Conservation (phyloP, 2,329 filamentous ascomycete genomes). For the Dryadomyces quercus-mongolicae region DNA sequence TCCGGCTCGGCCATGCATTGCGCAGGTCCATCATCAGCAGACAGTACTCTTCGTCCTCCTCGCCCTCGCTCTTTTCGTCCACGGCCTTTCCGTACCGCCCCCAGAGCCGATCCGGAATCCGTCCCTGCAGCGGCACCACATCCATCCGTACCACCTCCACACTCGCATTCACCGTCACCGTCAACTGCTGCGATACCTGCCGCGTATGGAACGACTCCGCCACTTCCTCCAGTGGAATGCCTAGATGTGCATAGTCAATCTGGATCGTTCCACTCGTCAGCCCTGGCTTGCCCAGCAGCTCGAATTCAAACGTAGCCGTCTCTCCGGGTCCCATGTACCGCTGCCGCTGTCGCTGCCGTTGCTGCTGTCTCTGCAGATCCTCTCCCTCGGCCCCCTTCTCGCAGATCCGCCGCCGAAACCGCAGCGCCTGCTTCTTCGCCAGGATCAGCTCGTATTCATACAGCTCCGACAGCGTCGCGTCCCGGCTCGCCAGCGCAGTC, state of each 20-base stretch:
- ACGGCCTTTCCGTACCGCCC: slow-evolving; percentile 14
- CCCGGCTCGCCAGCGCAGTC: slow-evolving; percentile 60
- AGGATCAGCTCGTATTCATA: slow-evolving; percentile 80
- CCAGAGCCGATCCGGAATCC: slow-evolving; percentile 53
- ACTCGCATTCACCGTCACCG: slow-evolving; percentile 84
- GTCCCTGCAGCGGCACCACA: slow-evolving; percentile 57
- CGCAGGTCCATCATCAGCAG: slow-evolving; percentile 72
- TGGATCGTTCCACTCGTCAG: slow-evolving; percentile 69
- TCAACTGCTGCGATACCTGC: slow-evolving; percentile 68
- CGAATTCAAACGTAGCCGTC: slow-evolving; percentile 63
- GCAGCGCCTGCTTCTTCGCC: slow-evolving; percentile 58
- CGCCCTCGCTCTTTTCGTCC: slow-evolving; percentile 21
- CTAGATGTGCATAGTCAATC: slow-evolving; percentile 78
- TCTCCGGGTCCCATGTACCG: slow-evolving; percentile 54
- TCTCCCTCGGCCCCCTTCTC: slow-evolving; percentile 14
- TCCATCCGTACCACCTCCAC: slow-evolving; percentile 74
- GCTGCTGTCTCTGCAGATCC: background rate
- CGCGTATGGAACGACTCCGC: slow-evolving; percentile 70
- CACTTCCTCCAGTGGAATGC: slow-evolving; percentile 53
- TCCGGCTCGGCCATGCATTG: slow-evolving; percentile 78
- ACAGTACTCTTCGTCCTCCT: slow-evolving; percentile 52
- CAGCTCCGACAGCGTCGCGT: slow-evolving; percentile 64
- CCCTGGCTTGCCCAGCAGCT: slow-evolving; percentile 77
- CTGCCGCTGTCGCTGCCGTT: background rate
- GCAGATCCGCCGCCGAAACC: slow-evolving; percentile 34